Evolutionary conservation across 768 basidiomycete genomes (phyloP).

Genomic region (Trametes elegans): DNA sequence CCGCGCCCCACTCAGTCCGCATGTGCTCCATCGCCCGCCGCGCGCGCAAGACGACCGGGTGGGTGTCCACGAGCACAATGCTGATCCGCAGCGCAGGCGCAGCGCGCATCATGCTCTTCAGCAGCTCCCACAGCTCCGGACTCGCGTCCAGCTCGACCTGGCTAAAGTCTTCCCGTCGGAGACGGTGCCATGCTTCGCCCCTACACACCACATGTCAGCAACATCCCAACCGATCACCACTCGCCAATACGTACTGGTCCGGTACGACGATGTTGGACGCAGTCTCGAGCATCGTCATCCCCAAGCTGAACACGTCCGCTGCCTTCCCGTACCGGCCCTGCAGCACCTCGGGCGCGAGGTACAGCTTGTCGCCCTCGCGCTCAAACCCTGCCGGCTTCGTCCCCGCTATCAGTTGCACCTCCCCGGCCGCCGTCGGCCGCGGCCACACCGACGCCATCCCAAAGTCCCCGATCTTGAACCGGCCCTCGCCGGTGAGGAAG

Average conservation of each 20-base stretch:
- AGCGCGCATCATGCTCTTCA: conserved; percentile 76
- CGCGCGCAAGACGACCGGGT: conserved; percentile 64
- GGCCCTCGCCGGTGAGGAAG: conserved; percentile 82
- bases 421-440: conserved; percentile 40
- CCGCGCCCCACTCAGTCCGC: conserved; percentile 36
- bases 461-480: conserved; percentile 97
- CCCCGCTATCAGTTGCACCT: conserved; percentile 22
- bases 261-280: conserved; percentile 96
- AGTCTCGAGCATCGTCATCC: conserved; percentile 94
- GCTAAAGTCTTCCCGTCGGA: conserved; percentile 88
- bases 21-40: conserved; percentile 60
- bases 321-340: conserved; percentile 89
- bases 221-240: conserved; percentile 13
- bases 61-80: conserved; percentile 53
- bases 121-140: conserved; percentile 61
- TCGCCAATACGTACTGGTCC: conserved; percentile 71
- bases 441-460: conserved; percentile 98
- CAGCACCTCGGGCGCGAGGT: conserved; percentile 94
- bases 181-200: conserved; percentile 91
- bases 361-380: conserved; percentile 95
- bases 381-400: conserved; percentile 53
- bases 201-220: conserved; percentile 39
- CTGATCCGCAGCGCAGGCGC: conserved; percentile 60
- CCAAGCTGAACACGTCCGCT: conserved; percentile 97
- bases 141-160: conserved; percentile 74